Evolutionary conservation across 2,329 filamentous ascomycete species (phyloP), one percentile per base, ranked within the genome.

Genomic region (Venturiaceae sp.): DNA sequence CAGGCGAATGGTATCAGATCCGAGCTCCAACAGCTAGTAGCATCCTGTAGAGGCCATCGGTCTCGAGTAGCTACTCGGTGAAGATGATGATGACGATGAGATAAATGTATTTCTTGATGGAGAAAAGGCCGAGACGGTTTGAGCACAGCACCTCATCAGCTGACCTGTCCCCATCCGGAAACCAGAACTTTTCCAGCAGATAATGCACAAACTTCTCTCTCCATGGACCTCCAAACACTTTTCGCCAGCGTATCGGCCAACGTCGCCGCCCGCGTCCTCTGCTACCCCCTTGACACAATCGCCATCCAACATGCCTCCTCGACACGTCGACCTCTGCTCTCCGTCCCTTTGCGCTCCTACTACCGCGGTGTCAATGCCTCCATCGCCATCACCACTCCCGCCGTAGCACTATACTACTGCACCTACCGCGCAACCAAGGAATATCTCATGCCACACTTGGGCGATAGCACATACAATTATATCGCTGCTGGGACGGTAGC

Each of bases 231-330:
- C 14, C 52, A 53, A 53, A 53, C 52, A 13, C 52, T 53, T 34
- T 34, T 34, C 30, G 52, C 52, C n/a, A 34, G 32, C 32, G 52
- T 53, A 16, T 26, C 52, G 5, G 52, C 52, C 52, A 53, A 53
- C 11, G 52, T 53, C n/a, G 28, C 34, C 3, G 52, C 52, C 21
- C 28, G 52, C 33, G 52, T 53, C 30, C 32, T 37, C 34, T 53
- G 52, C 32, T 53, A 53, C 34, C 52, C 52, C 3, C 52, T 53
- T 30, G 52, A 53, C 32, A 53, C 52, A 23, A 53, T 53, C 3
- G 52, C 52, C 16, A 53, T 53, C 14, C 52, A 53, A n/a, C 52
- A 53, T 53, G 52, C 52, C n/a, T 53, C 52, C 21, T 53, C 52
- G 5, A 53, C 52, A 21, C 52, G 52, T 19, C 52, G 52, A 8